Conservation (phyloP, 768 basidiomycete genomes). For the Suillus americanus region DNA sequence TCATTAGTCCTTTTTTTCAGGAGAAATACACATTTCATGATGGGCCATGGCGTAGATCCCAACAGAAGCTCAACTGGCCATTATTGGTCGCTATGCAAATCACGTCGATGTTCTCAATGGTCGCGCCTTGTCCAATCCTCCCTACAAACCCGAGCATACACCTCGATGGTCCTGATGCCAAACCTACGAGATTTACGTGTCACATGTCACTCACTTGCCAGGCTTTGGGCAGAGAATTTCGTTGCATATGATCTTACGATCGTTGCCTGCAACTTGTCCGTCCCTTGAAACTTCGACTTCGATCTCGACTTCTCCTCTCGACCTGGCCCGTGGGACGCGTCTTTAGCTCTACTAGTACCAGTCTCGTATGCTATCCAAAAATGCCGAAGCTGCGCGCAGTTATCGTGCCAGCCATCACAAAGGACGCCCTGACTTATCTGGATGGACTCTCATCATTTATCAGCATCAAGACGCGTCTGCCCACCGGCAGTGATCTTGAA, state of each 20-base stretch:
- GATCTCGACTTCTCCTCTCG: not conserved
- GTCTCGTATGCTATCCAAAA: not conserved
- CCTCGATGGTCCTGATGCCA: not conserved
- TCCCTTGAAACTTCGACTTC: not conserved
- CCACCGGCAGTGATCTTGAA: not conserved
- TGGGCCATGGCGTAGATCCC: no score
- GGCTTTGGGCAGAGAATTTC: not conserved
- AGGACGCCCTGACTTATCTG: not conserved
- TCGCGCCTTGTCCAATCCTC: not conserved
- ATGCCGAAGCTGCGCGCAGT: not conserved
- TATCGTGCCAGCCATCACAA: not conserved
- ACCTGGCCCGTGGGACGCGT: not conserved
- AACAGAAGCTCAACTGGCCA: no score
- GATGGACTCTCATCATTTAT: not conserved
- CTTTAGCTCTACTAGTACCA: not conserved
- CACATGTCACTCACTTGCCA: not conserved
- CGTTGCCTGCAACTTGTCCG: not conserved
- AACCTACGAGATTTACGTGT: not conserved
- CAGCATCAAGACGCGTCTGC: not conserved
- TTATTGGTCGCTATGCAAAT: no score
- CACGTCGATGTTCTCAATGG: not conserved
- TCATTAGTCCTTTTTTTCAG: not conserved
- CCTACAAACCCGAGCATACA: not conserved
- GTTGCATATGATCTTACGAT: not conserved
- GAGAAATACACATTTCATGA: no score